These are phyloP conservation scores for Dimocarpus longan DNA, from an alignment of 345 rosid genomes.

Conservation along the genomic window DNA sequence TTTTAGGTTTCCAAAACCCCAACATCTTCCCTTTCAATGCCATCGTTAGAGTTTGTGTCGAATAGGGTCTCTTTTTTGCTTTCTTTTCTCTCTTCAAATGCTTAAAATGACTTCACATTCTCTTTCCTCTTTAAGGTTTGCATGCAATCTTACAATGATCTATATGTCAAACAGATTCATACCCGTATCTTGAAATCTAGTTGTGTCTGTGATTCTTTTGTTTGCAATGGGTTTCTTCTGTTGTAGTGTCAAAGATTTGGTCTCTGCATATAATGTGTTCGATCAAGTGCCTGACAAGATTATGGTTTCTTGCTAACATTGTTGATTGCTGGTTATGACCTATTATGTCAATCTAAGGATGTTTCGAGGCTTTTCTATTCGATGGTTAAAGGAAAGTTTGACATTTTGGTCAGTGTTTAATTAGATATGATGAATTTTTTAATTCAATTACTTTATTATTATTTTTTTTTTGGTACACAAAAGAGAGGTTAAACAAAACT, in stretches of 20 bases:
- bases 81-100: conserved; percentile 32
- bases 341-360: conserved; percentile 33
- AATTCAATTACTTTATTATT: too few species aligned
- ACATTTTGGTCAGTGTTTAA: conserved; percentile 40
- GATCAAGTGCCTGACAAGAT: conserved; percentile 45
- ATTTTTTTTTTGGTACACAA: too few species aligned
- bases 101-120: conserved; percentile 42
- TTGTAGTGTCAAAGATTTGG: conserved; percentile 31
- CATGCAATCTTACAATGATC: conserved; percentile 15
- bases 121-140: conserved; percentile 41
- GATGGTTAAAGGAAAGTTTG: conserved; percentile 34
- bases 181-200: conserved; percentile 37
- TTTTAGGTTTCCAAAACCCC: conserved; percentile 51
- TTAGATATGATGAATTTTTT: too few species aligned
- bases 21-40: conserved; percentile 53
- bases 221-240: conserved; percentile 36
- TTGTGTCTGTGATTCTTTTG: conserved; percentile 29
- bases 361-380: conserved; percentile 36
- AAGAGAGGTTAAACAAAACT: too few species aligned
- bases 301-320: conserved; percentile 33
- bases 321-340: conserved; percentile 42
- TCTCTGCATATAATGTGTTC: conserved; percentile 42
- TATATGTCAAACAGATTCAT: conserved; percentile 35
- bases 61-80: conserved; percentile 18
- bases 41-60: conserved; percentile 42